These are phyloP conservation scores for Aegilops speltoides DNA, from an alignment of 176 grass and related monocot species.

Conservation along the genomic window DNA sequence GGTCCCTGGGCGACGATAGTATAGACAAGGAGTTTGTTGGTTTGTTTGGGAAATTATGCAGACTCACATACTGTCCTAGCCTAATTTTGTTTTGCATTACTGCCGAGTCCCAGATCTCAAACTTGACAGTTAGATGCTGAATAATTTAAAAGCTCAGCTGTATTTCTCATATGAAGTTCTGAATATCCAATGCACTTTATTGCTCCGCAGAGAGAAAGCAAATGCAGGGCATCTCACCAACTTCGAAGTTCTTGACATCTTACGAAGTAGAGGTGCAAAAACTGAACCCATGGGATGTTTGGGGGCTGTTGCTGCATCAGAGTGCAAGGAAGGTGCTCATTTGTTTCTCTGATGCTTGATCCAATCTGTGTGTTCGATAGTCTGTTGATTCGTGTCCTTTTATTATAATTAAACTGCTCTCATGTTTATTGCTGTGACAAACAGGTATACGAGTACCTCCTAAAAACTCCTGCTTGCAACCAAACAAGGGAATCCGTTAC, in stretches of 20 bases:
- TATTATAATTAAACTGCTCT: not conserved
- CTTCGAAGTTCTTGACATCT: constrained; percentile 75
- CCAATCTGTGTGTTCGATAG: not conserved
- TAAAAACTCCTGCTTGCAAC: constrained; percentile 52
- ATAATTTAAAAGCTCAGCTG: too few species aligned
- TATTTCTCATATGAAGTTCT: not conserved
- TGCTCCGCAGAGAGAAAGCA: constrained; percentile 49
- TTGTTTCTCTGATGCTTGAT: constrained; percentile 17
- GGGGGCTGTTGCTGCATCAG: constrained; percentile 69
- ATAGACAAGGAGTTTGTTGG: not conserved
- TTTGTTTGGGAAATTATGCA: not conserved
- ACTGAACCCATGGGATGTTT: constrained; percentile 81
- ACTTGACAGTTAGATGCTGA: too few species aligned
- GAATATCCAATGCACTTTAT: not conserved
- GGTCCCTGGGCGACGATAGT: not conserved
- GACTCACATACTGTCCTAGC: not conserved
- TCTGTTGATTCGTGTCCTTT: not conserved
- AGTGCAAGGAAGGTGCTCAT: constrained; percentile 78
- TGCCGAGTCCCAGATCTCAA: not conserved
- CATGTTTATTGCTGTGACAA: not conserved
- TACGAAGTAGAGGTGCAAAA: constrained; percentile 72
- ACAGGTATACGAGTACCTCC: constrained; percentile 78
- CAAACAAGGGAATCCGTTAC: constrained; percentile 62
- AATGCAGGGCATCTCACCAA: constrained; percentile 71
- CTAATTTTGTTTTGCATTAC: not conserved